A percentile compares a stretch with the other conserved stretches of the same genome.
Evolutionary conservation across 2,329 filamentous ascomycete species (phyloP).

Genomic region (Claviceps sp.): DNA sequence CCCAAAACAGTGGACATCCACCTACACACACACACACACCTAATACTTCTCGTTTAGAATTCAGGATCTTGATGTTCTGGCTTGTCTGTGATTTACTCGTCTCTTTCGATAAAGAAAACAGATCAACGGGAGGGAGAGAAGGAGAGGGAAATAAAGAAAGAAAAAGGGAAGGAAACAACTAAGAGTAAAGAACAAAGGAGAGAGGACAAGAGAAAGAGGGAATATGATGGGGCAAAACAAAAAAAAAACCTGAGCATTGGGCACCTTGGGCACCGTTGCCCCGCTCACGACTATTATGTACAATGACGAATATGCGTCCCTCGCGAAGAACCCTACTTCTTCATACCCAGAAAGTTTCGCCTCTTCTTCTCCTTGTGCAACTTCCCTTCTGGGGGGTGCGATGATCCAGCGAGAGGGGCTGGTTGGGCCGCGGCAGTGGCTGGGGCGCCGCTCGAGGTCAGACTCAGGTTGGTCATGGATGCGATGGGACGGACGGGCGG

Average conservation of each 20-base stretch:
- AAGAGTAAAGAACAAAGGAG: background rate
- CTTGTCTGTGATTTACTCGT: too few species aligned
- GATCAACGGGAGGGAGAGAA: background rate
- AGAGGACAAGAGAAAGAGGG: background rate
- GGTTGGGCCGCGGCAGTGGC: constrained; percentile 1
- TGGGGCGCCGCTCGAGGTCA: constrained; percentile 16
- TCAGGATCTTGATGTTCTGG: too few species aligned
- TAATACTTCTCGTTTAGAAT: too few species aligned
- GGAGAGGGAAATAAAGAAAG: background rate
- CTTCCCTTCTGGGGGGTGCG: constrained; percentile 24
- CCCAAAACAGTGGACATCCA: too few species aligned
- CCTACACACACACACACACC: too few species aligned
- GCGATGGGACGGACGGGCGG: constrained; percentile 32
- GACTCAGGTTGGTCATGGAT: constrained; percentile 41
- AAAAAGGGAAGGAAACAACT: background rate
- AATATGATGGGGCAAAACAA: background rate
- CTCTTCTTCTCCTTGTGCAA: constrained; percentile 49
- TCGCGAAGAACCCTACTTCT: constrained; percentile 34
- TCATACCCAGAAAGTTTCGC: constrained; percentile 43
- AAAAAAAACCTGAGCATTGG: background rate
- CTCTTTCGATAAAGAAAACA: too few species aligned
- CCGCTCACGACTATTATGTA: background rate
- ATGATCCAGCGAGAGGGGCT: constrained; percentile 1
- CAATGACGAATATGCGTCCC: constrained; percentile 1
- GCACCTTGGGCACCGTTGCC: background rate